These are phyloP conservation scores for Acer campestre DNA, from an alignment of 345 rosid species.

Conservation along the genomic window DNA sequence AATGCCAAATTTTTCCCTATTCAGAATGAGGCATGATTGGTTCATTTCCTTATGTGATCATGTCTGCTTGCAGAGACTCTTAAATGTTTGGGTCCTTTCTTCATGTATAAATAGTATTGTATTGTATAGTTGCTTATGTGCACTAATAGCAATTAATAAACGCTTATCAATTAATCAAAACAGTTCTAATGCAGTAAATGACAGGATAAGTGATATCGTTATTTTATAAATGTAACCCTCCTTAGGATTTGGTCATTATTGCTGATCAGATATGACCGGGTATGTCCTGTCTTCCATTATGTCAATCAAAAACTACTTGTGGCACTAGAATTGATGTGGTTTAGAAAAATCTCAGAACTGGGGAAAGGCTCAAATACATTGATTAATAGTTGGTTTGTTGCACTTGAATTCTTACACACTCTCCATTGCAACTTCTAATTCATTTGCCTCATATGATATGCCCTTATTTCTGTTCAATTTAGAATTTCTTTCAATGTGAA, in stretches of 20 bases:
- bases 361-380: neutral
- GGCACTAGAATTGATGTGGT: neutral
- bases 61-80: too few relatives aligned
- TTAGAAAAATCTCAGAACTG: neutral
- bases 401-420: neutral
- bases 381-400: neutral
- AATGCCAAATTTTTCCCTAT: neutral
- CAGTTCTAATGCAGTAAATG: too few relatives aligned
- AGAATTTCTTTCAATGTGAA: neutral
- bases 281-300: neutral
- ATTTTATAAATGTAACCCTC: too few relatives aligned
- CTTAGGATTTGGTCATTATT: neutral
- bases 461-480: neutral
- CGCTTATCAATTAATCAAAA: too few relatives aligned
- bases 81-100: too few relatives aligned
- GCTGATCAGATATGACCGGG: neutral
- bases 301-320: neutral
- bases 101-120: too few relatives aligned
- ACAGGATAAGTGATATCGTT: too few relatives aligned
- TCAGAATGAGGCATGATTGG: neutral
- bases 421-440: neutral
- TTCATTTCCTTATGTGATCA: too few relatives aligned
- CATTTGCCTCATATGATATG: neutral
- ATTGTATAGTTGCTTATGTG: too few relatives aligned
- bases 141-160: too few relatives aligned